phyloP scores from a whole-genome alignment of 805 yeast species.

The Starmerella roubikii region DNA sequence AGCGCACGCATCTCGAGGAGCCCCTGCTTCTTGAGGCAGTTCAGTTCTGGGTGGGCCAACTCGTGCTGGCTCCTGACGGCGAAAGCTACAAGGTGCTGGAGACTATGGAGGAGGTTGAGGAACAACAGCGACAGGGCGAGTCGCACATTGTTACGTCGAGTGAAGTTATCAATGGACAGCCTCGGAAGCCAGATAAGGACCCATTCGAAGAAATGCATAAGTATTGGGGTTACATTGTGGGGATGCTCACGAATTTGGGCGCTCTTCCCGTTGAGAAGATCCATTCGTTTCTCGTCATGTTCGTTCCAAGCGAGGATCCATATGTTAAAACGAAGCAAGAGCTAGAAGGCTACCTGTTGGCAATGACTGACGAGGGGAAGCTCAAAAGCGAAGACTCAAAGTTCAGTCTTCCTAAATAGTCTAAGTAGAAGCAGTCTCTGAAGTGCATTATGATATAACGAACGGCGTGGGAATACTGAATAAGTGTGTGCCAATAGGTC shows the following conservation, averaged over 20 bases:
- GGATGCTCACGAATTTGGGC: conserved; percentile 47
- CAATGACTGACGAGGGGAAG: conserved; percentile 34
- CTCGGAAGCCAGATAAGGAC: not conserved
- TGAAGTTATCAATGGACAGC: conserved; percentile 12
- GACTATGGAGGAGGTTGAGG: conserved; percentile 16
- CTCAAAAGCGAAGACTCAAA: conserved; percentile 28
- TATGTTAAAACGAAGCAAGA: conserved; percentile 30
- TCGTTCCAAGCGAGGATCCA: conserved; percentile 41
- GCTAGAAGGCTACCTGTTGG: conserved; percentile 31
- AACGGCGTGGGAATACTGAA: too few species aligned
- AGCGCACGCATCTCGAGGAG: conserved; percentile 32
- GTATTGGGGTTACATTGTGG: conserved; percentile 38
- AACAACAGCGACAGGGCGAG: conserved; percentile 12
- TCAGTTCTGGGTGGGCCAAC: conserved; percentile 50
- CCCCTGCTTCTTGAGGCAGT: conserved; percentile 31
- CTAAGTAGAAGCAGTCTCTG: too few species aligned
- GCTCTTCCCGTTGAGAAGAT: conserved; percentile 36
- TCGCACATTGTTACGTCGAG: conserved; percentile 19
- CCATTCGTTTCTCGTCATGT: conserved; percentile 39
- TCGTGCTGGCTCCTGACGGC: conserved; percentile 36
- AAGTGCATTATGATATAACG: too few species aligned
- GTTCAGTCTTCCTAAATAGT: conserved; percentile 24
- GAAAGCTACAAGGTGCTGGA: conserved; percentile 33
- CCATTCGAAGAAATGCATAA: conserved; percentile 26
- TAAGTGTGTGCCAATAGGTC: too few species aligned